Base-by-base conservation (phyloP, 2,329 filamentous ascomycete species). In the Diplocarpon rosae region DNA sequence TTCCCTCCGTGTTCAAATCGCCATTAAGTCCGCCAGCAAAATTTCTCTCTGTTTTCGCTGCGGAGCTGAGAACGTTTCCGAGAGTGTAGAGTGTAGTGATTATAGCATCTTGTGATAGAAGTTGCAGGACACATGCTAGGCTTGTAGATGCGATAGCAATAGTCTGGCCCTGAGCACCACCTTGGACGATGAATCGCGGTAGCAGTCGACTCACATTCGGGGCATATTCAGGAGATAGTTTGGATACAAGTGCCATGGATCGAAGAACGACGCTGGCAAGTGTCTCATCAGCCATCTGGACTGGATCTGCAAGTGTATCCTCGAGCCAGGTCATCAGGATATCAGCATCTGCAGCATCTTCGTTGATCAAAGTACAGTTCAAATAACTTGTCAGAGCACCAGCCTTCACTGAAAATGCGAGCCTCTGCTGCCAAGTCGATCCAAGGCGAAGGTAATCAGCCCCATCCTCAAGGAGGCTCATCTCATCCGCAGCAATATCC, bases 71-170 rank as follows among this genome's bases (percentile, higher is more conserved):
- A 3, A 95, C 83, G 60, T 98, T 98, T 15, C 92, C 92, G n/a
- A 98, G 72, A 0, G 88, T 92, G 65, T 98, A 98, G 9, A 98
- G 70, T 1, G 89, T 96, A 5, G 89, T 94, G 53, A 98, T 96
- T 30, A 95, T 76, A 30, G 88, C 83, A 67, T 98, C 92, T 56
- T 94, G 85, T 1, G 92, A 94, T 11, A 96, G 72, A 56, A 83
- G 73, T 54, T 81, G 82, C 44, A 98, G 69, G 14, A 93, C 79
- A 53, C 81, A 83, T 2, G 89, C 88, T 29, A 98, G 69, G 55
- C 84, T 92, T 52, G 80, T 78, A n/a, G 89, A 87, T 24, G 90
- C 90, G 29, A 90, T 73, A 1, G 72, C 72, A 35, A 92, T 80
- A 11, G 80, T 85, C 24, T 75, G 69, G 13, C 77, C 75, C 45